phyloP scores from a whole-genome alignment of 2,329 filamentous ascomycete species.

The Alternaria longipes region DNA sequence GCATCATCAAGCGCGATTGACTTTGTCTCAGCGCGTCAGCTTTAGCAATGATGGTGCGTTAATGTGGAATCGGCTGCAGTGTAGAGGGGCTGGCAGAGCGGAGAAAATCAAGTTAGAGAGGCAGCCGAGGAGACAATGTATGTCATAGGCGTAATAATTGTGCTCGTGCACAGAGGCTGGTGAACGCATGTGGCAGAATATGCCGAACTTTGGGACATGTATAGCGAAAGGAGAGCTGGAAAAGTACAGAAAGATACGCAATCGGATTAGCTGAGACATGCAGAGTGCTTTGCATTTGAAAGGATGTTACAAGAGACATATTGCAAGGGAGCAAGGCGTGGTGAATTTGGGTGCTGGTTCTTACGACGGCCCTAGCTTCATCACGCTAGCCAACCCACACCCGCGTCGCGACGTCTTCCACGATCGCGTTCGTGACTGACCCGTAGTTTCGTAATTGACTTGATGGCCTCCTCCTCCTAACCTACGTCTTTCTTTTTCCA shows the following conservation, averaged over 20 bases:
- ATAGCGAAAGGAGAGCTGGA: slow-evolving; percentile 2
- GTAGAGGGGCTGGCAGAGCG: slow-evolving; percentile 48
- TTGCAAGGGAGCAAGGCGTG: slow-evolving; percentile 26
- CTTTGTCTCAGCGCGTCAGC: slow-evolving; percentile 29
- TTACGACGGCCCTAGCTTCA: slow-evolving; percentile 35
- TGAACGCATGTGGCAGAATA: slow-evolving; percentile 28
- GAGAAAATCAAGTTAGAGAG: slow-evolving; percentile 38
- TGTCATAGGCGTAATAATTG: slow-evolving; percentile 34
- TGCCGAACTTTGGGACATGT: slow-evolving; percentile 12
- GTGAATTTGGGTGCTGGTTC: slow-evolving; percentile 32
- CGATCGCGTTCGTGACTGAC: slow-evolving; percentile 39
- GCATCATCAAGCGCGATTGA: slow-evolving; percentile 23
- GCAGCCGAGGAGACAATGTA: slow-evolving; percentile 42
- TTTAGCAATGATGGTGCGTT: slow-evolving; percentile 36
- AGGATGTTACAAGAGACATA: slow-evolving; percentile 9
- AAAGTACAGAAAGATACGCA: background rate
- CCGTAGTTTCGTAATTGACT: slow-evolving; percentile 43
- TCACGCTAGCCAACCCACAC: slow-evolving; percentile 25
- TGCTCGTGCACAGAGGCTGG: slow-evolving; percentile 43
- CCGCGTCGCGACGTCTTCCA: slow-evolving; percentile 24
- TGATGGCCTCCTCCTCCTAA: slow-evolving; percentile 48
- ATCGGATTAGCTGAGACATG: slow-evolving; percentile 7
- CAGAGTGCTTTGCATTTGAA: slow-evolving; percentile 5
- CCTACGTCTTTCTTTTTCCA: slow-evolving; percentile 29
- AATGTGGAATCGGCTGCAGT: slow-evolving; percentile 37